These are phyloP conservation scores for Epithele typhae DNA, from an alignment of 768 basidiomycete genomes.

Conservation along the genomic window DNA sequence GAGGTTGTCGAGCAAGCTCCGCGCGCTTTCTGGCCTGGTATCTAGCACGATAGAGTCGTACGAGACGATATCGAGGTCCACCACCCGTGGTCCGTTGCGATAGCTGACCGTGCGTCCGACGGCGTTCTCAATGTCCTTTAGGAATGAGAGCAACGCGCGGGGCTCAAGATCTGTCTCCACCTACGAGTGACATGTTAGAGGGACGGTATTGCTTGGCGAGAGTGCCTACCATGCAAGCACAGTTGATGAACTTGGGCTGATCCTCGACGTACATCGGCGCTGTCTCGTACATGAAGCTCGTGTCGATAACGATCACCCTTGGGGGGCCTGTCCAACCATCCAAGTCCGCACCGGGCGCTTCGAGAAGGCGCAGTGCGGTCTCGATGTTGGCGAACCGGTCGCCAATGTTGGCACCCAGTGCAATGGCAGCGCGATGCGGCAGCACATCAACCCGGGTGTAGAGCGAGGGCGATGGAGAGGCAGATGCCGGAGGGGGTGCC, in stretches of 20 bases:
- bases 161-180: conserved; percentile 72
- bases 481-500: not conserved
- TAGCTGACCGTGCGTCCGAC: conserved; percentile 80
- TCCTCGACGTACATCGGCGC: conserved; percentile 94
- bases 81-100: conserved; percentile 81
- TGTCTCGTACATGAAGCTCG: conserved; percentile 91
- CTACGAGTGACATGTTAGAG: conserved; percentile 38
- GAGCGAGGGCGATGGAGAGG: not conserved
- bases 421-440: conserved; percentile 53
- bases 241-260: conserved; percentile 86
- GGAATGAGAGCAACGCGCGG: conserved; percentile 45
- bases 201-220: too few relatives aligned
- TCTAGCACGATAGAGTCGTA: conserved; percentile 65
- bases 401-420: conserved; percentile 88
- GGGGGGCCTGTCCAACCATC: conserved; percentile 13
- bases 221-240: conserved; percentile 77
- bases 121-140: conserved; percentile 68
- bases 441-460: not conserved
- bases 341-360: conserved; percentile 35
- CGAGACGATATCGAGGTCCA: conserved; percentile 86
- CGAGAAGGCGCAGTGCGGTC: conserved; percentile 67
- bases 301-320: conserved; percentile 51
- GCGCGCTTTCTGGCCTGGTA: conserved; percentile 40
- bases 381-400: conserved; percentile 84
- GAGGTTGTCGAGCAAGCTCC: conserved; percentile 44